Conservation (phyloP, 2,329 filamentous ascomycete species). For the Microcera coccophila region DNA sequence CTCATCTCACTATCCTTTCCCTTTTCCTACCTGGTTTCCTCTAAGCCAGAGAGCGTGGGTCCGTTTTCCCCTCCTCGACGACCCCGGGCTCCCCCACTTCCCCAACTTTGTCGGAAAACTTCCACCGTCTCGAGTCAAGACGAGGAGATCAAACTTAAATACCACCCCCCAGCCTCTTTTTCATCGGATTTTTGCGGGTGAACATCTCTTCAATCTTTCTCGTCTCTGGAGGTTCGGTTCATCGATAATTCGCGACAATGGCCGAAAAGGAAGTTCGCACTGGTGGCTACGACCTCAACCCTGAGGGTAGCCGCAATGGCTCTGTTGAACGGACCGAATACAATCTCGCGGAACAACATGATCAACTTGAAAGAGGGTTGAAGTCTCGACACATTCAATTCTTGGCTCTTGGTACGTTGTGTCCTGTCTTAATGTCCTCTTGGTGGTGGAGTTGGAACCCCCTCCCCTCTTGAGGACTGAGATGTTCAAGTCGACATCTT, state of each 20-base stretch:
- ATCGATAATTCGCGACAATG: conserved; percentile 9
- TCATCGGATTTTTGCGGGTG: too few species aligned
- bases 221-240: too few species aligned
- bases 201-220: too few species aligned
- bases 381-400: conserved; percentile 61
- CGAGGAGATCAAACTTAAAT: too few species aligned
- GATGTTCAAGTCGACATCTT: not conserved
- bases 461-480: too few species aligned
- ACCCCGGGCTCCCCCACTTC: too few species aligned
- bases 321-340: conserved; percentile 27
- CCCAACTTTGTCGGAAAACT: too few species aligned
- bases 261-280: conserved; percentile 16
- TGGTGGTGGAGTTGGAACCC: too few species aligned
- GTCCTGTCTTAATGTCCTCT: not conserved
- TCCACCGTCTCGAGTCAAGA: too few species aligned
- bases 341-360: conserved; percentile 35
- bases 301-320: conserved; percentile 23
- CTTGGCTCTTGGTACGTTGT: conserved; percentile 47
- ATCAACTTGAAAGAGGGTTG: conserved; percentile 52
- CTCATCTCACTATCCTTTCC: not conserved
- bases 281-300: conserved; percentile 24
- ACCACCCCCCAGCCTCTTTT: too few species aligned
- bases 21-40: not conserved
- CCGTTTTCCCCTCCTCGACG: too few species aligned
- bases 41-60: too few species aligned